Evolutionary conservation across 106 monocot species (phyloP), one percentile per base, ranked within the genome.

Genomic region (Dioscorea alata): DNA sequence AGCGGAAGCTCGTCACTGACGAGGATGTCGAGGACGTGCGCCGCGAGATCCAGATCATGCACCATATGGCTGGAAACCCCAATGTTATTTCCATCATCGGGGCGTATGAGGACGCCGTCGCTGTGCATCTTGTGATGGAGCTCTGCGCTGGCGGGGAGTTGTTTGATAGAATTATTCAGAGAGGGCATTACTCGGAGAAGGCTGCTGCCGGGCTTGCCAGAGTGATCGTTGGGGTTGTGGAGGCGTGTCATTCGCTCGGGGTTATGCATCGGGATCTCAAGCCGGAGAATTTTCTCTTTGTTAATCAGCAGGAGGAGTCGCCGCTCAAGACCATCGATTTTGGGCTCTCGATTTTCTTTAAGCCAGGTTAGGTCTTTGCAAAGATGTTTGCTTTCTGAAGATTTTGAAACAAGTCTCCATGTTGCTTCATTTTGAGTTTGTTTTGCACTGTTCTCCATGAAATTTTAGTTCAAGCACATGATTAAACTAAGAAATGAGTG

Each of bases 41-140:
- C 50, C 66, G 66, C 51, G 66, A 67, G 66, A 67, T 67, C 66
- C 66, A 52, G 51, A 67, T 67, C 20, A 67, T 67, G 66, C 66
- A 67, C 66, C 66, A 67, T 50, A 2, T 67, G 14, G 66, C 66
- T 4, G 66, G 66, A 13, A 49, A 67, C 23, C 66, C 66, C 50
- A 67, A 67, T 33, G 66, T 67, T 2, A 22, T 67, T 13, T 50
- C 49, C 23, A 67, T 67, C 12, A 8, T 67, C 22, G 66, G 66
- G 13, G 66, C 50, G 7, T 67, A 67, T 23, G 66, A 67, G 51
- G 66, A 67, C 23, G 66, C 66, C 14, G 66, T 67, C 2, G 66
- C 66, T 14, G 66, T 67, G 13, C 66, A 67, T 49, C 66, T 67
- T 4, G 50, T 67, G 10, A 67, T 67, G 66, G 66, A 67, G 24